Conservation (phyloP, 805 yeast species). For the Sporopachydermia quercuum region DNA sequence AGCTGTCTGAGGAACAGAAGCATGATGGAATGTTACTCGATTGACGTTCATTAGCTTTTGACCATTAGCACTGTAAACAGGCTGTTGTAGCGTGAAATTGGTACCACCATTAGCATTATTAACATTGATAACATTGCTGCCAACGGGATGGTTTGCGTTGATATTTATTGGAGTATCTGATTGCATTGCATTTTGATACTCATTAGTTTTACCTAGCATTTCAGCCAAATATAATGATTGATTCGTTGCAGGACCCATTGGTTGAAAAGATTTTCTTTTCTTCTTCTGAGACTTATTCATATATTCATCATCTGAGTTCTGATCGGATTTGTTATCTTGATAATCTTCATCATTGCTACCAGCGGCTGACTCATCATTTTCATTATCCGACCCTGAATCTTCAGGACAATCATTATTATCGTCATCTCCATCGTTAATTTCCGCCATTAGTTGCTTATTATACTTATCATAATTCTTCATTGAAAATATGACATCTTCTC, state of each 20-base stretch:
- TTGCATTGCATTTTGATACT: slow-evolving; percentile 4
- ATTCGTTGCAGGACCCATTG: background rate
- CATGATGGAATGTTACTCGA: no score
- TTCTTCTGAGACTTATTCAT: slow-evolving; percentile 4
- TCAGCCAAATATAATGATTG: background rate
- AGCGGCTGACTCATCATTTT: slow-evolving; percentile 2
- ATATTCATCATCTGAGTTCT: slow-evolving; percentile 10
- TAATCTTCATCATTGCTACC: slow-evolving; percentile 3
- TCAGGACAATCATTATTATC: no score
- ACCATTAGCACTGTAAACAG: no score
- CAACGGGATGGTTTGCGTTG: no score
- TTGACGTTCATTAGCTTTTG: no score
- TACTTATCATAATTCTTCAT: slow-evolving; percentile 3
- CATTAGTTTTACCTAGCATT: background rate
- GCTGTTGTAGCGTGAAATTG: no score
- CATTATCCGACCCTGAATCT: slow-evolving; percentile 5
- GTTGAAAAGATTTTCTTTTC: slow-evolving; percentile 1
- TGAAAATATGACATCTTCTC: slow-evolving; percentile 4
- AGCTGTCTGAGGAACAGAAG: no score
- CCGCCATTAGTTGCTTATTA: slow-evolving; percentile 3
- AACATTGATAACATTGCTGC: no score
- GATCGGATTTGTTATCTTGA: no score
- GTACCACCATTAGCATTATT: no score
- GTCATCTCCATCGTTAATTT: slow-evolving; percentile 14
- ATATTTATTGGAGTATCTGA: no score